phyloP scores from a whole-genome alignment of 805 yeast genomes.

The Candida namnaoensis region DNA sequence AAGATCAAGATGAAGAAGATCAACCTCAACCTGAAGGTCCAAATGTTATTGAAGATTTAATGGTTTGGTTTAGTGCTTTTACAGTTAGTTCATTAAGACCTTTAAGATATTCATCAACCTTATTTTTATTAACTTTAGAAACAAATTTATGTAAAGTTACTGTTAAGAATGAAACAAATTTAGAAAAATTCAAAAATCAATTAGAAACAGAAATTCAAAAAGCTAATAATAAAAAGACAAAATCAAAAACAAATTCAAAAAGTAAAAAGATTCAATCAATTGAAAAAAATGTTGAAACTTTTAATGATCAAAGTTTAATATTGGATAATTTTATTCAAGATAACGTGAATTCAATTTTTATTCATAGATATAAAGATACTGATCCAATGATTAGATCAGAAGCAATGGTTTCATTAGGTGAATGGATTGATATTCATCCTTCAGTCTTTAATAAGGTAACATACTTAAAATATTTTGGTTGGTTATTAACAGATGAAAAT shows the following conservation, averaged over 20 bases:
- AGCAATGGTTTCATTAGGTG: conserved; percentile 54
- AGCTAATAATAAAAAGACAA: conserved; percentile 24
- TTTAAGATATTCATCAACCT: conserved; percentile 59
- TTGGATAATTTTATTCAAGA: conserved; percentile 54
- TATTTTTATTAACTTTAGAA: conserved; percentile 50
- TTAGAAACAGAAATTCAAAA: conserved; percentile 23
- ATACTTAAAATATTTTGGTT: conserved; percentile 71
- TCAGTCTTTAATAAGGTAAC: conserved; percentile 62
- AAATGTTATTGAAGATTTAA: conserved; percentile 40
- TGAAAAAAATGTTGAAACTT: conserved; percentile 29
- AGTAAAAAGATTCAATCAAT: conserved; percentile 39
- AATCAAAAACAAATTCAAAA: conserved; percentile 17
- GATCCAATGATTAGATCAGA: conserved; percentile 66
- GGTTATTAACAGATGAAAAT: conserved; percentile 72
- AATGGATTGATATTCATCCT: conserved; percentile 66
- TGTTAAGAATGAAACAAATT: conserved; percentile 23
- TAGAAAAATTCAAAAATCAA: conserved; percentile 29
- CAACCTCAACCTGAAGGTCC: conserved; percentile 12
- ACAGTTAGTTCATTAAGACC: conserved; percentile 65
- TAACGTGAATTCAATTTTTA: conserved; percentile 56
- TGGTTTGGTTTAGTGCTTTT: conserved; percentile 71
- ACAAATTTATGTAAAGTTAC: conserved; percentile 47
- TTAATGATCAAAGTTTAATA: conserved; percentile 40
- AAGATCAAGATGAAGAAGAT: conserved; percentile 22
- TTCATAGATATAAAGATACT: conserved; percentile 73